Percentiles rank a stretch among this genome's conserved stretches.
phyloP scores from a whole-genome alignment of 805 yeast genomes.

The Candida corydali region DNA sequence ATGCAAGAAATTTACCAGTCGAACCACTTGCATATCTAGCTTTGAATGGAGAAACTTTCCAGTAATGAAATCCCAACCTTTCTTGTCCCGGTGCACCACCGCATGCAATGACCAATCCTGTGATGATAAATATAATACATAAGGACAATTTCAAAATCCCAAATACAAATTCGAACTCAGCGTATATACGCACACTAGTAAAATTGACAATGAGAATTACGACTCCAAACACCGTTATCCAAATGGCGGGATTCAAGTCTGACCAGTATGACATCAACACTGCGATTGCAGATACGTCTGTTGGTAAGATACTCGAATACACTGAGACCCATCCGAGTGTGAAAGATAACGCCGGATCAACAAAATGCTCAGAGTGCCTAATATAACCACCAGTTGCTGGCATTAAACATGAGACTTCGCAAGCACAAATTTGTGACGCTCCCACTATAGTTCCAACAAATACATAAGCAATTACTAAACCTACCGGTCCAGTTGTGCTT shows the following conservation, averaged over 20 bases:
- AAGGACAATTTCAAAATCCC: constrained; percentile 22
- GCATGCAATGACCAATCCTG: constrained; percentile 13
- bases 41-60: constrained; percentile 40
- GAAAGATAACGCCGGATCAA: constrained; percentile 45
- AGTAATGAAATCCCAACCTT: constrained; percentile 31
- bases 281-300: constrained; percentile 46
- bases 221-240: constrained; percentile 40
- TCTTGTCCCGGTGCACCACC: constrained; percentile 24
- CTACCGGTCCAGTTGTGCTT: constrained; percentile 38
- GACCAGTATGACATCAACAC: constrained; percentile 45
- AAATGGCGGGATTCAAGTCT: constrained; percentile 40
- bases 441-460: constrained; percentile 44
- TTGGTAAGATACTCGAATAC: constrained; percentile 32
- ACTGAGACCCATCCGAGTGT: constrained; percentile 44
- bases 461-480: constrained; percentile 46
- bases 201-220: constrained; percentile 31
- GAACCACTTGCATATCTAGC: constrained; percentile 33
- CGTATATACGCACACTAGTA: constrained; percentile 33
- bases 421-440: constrained; percentile 35
- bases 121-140: constrained; percentile 15
- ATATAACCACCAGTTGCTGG: constrained; percentile 35
- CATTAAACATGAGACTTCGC: constrained; percentile 34
- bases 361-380: constrained; percentile 33
- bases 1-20: constrained; percentile 39
- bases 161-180: constrained; percentile 26